phyloP scores from a whole-genome alignment of 805 yeast genomes.

The Lachancea mirantina region DNA sequence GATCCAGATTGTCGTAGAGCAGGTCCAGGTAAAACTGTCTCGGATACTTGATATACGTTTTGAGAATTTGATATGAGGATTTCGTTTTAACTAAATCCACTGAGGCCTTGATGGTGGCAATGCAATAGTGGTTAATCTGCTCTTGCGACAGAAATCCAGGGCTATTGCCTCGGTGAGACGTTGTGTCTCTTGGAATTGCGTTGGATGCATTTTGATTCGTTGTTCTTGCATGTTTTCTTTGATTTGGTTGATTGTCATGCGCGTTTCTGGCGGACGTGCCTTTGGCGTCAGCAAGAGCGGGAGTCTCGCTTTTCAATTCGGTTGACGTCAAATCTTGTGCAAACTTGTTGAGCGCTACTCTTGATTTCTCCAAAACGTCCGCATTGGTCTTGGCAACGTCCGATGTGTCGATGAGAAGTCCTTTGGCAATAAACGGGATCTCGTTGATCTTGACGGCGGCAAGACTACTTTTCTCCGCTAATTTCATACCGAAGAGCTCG shows the following conservation, averaged over 20 bases:
- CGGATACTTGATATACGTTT: conserved; percentile 28
- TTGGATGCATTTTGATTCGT: neutral
- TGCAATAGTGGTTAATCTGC: conserved; percentile 26
- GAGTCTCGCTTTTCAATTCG: neutral
- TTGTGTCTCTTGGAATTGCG: conserved; percentile 3
- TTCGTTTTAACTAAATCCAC: conserved; percentile 20
- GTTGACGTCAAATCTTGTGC: neutral
- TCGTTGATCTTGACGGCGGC: conserved; percentile 6
- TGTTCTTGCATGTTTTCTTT: too few species aligned
- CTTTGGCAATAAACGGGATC: conserved; percentile 12
- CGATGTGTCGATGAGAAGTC: conserved; percentile 16
- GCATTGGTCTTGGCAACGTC: conserved; percentile 11
- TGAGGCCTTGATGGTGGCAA: conserved; percentile 24
- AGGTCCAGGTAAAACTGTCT: conserved; percentile 24
- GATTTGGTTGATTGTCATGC: neutral
- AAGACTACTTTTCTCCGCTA: neutral
- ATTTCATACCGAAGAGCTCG: neutral
- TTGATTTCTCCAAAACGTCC: conserved; percentile 1
- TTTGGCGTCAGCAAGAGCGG: neutral
- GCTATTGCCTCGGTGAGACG: conserved; percentile 6
- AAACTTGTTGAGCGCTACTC: neutral
- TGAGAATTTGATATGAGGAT: conserved; percentile 29
- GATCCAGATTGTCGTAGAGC: conserved; percentile 23
- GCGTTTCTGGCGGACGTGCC: neutral
- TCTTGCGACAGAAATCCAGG: conserved; percentile 24